Base-by-base conservation (phyloP, 495 filamentous ascomycete genomes). In the Trichoderma erinaceum region DNA sequence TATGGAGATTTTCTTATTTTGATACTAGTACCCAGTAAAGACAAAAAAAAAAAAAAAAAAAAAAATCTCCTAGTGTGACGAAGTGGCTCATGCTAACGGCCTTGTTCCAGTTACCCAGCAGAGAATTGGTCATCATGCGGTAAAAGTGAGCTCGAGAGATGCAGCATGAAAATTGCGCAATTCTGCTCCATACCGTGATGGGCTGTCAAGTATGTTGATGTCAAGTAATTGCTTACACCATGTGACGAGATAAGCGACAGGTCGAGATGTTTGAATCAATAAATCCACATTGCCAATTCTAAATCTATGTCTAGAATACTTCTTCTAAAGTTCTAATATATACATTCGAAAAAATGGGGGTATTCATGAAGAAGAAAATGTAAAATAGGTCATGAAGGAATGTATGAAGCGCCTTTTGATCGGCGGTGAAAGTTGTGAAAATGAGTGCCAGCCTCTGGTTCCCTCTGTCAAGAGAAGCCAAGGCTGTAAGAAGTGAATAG, bases 361-460 rank as follows among this genome's bases (percentile, higher is more conserved):
- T 61, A 70, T 66, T 50, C 12, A 69, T 68, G 64, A 32, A 69
- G 64, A 44, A 67, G 52, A 63, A 66, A 50, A 21, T 18, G 16
- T 64, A 38, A 56, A 67, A 63, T 25, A 12, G 18, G 16, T 29
- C 41, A 44, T n/a, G 23, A 71, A 48, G 23, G 70, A 71, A 46
- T 66, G 70, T 63, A 68, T 67, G 70, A 71, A 71, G 63, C 50
- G 58, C 32, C 67, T n/a, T 29, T 29, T n/a, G 15, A n/a, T 61
- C 11, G 25, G 56, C 56, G 56, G 23, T 61, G 12, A n/a, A 52
- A 23, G 25, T 61, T 29, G 5, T 38, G 23, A 29, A 61, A 61
- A 32, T 13, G 56, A 61, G 56, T 61, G 56, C 56, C 56, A 61
- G 56, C 56, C 56, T 61, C 56, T 61, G 56, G 27, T 48, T 48